Evolutionary conservation across 345 rosid genomes (phyloP).

Genomic region (Mercurialis annua): DNA sequence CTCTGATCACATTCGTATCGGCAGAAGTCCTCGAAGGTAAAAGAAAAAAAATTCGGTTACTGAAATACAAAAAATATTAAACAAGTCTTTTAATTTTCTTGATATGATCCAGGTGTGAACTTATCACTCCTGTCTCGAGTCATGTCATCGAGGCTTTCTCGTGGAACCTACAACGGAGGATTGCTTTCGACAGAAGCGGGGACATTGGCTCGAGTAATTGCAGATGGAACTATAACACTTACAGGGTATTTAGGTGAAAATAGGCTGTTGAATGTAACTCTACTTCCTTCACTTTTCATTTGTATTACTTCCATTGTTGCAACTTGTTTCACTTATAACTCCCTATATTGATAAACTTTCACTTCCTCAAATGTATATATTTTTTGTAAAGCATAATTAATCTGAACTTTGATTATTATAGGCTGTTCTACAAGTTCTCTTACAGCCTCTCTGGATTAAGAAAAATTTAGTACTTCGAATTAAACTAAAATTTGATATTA

Average conservation of each 20-base stretch:
- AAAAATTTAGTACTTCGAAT: too few relatives aligned
- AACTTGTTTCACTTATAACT: slow-evolving; percentile 47
- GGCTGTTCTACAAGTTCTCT: background rate
- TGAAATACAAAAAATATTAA: background rate
- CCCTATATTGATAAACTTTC: slow-evolving; percentile 36
- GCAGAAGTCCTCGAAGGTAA: slow-evolving; percentile 67
- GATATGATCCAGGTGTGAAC: slow-evolving; percentile 43
- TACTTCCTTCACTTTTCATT: slow-evolving; percentile 48
- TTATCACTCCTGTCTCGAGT: slow-evolving; percentile 51
- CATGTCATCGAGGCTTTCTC: slow-evolving; percentile 58
- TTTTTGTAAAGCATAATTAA: slow-evolving; percentile 5
- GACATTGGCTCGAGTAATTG: slow-evolving; percentile 53
- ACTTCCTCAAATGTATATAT: background rate
- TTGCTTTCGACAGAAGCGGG: slow-evolving; percentile 62
- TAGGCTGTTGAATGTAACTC: slow-evolving; percentile 44
- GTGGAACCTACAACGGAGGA: slow-evolving; percentile 57
- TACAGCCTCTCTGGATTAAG: too few relatives aligned
- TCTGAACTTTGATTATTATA: background rate
- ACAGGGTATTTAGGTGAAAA: slow-evolving; percentile 43
- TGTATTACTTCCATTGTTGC: slow-evolving; percentile 50
- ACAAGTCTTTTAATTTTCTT: background rate
- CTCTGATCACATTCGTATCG: slow-evolving; percentile 46
- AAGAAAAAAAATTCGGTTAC: background rate
- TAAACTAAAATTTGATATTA: too few relatives aligned
- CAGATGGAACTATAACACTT: slow-evolving; percentile 57